phyloP scores from a whole-genome alignment of 805 yeast species.

The Phaffomyces thermotolerans region DNA sequence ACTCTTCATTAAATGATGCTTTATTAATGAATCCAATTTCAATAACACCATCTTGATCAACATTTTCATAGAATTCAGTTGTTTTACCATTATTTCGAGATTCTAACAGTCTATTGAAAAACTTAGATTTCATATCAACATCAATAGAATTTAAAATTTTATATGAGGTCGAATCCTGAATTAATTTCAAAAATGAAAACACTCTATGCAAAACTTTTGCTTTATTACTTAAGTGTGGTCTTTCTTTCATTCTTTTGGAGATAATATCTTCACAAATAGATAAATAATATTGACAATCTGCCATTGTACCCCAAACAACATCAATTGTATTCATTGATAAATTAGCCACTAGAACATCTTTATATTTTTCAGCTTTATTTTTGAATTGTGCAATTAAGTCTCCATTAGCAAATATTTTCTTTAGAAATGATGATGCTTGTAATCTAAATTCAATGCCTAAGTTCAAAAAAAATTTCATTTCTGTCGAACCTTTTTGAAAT shows the following conservation, averaged over 20 bases:
- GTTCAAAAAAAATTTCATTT: slow-evolving; percentile 63
- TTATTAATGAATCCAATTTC: slow-evolving; percentile 30
- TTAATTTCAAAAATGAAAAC: slow-evolving; percentile 62
- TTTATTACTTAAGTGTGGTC: slow-evolving; percentile 64
- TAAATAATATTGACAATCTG: slow-evolving; percentile 70
- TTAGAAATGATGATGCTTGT: slow-evolving; percentile 66
- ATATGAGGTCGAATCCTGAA: slow-evolving; percentile 57
- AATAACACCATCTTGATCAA: slow-evolving; percentile 40
- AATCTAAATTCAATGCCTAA: slow-evolving; percentile 67
- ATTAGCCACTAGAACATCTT: slow-evolving; percentile 76
- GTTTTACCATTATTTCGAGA: slow-evolving; percentile 19
- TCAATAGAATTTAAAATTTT: slow-evolving; percentile 13
- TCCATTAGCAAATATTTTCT: slow-evolving; percentile 42
- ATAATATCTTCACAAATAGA: slow-evolving; percentile 73
- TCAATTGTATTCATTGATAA: slow-evolving; percentile 84
- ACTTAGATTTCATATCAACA: slow-evolving; percentile 9
- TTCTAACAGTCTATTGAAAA: slow-evolving; percentile 8
- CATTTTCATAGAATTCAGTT: slow-evolving; percentile 33
- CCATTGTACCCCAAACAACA: slow-evolving; percentile 87
- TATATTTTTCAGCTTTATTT: slow-evolving; percentile 56
- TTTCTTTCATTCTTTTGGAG: slow-evolving; percentile 55
- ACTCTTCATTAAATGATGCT: slow-evolving; percentile 13
- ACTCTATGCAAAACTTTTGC: slow-evolving; percentile 74
- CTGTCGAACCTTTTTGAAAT: slow-evolving; percentile 56
- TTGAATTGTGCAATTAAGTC: slow-evolving; percentile 33